Percentiles rank a stretch among this genome's conserved stretches.
Evolutionary conservation across 83 land plant species (phyloP).

Genomic region (Picea abies): DNA sequence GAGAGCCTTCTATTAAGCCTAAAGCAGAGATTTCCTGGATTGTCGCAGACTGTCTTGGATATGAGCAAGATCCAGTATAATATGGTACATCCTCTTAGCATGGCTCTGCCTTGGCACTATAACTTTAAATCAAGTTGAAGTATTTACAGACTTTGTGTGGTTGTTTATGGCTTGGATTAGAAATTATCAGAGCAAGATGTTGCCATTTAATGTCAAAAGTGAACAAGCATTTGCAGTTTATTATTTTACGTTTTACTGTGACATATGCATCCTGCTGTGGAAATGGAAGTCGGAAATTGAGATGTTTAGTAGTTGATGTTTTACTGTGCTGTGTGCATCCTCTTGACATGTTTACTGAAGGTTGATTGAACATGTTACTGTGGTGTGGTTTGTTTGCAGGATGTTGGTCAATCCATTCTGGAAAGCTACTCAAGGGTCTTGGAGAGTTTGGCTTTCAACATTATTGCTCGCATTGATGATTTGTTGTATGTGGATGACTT

Average conservation of each 20-base stretch:
- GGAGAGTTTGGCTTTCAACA: conserved; percentile 81
- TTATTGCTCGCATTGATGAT: conserved; percentile 76
- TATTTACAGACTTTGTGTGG: not conserved
- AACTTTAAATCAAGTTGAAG: conserved; percentile 2
- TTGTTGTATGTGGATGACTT: conserved; percentile 63
- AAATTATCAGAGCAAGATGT: not conserved
- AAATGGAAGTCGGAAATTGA: not conserved
- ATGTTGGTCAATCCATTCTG: conserved; percentile 78
- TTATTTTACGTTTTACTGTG: not conserved
- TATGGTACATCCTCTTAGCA: conserved; percentile 40
- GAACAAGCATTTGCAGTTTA: not conserved
- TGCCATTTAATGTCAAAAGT: not conserved
- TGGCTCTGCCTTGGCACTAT: not conserved
- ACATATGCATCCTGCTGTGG: not conserved
- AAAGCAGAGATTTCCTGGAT: conserved; percentile 77
- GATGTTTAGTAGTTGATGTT: too few species aligned
- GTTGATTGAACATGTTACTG: not conserved
- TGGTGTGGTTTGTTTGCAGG: conserved; percentile 37
- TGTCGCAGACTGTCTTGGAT: conserved; percentile 72
- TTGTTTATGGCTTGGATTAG: not conserved
- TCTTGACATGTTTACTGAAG: not conserved
- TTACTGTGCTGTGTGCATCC: too few species aligned
- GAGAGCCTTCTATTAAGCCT: conserved; percentile 67
- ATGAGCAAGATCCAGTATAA: conserved; percentile 83
- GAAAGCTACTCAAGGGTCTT: conserved; percentile 84